Base-by-base conservation (phyloP, 805 yeast species). In the Candida berthetii region DNA sequence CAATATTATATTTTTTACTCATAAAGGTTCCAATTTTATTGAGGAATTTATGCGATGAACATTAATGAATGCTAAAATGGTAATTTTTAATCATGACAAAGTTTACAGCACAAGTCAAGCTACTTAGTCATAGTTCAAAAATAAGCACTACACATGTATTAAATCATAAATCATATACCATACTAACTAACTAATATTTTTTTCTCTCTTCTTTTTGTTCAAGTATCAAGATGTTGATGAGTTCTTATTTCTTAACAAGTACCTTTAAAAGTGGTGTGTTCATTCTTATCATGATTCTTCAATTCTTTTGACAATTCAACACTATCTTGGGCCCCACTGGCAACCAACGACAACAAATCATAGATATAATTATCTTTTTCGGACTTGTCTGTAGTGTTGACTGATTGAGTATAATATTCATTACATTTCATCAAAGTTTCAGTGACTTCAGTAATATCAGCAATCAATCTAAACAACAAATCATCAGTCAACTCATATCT, bases 401-500 rank as follows among this genome's bases (percentile, higher is more conserved):
- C 18, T 16, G 50, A 37, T 40, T 43, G 33, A 9, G 42, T 39
- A 36, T 58, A 58, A 9, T 49, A 22, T 31, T 69, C 70, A 33
- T 69, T 66, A 3, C 85, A 65, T 37, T 64, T 62, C 43, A 73
- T 65, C 49, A 84, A 68, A 24, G 75, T 60, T 55, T 82, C 80
- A 27, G 73, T 66, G 31, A 71, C 65, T 37, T 69, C 68, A 39
- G 76, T 68, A 35, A 79, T 72, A 53, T 80, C 89, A 44, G 66
- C 69, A 78, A 84, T 74, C 52, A 84, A 65, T 54, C 78, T 72
- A 49, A 78, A 82, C 27, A 85, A 61, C 47, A 85, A 65, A 44
- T 72, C 78, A 25, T 58, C 71, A 66, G 84, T 72, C 58, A 89
- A 66, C 41, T 82, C 79, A 49, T 73, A 74, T 54, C 95, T 76